Evolutionary conservation across 2,329 filamentous ascomycete species (phyloP).

Genomic region (Aureobasidium sp.): DNA sequence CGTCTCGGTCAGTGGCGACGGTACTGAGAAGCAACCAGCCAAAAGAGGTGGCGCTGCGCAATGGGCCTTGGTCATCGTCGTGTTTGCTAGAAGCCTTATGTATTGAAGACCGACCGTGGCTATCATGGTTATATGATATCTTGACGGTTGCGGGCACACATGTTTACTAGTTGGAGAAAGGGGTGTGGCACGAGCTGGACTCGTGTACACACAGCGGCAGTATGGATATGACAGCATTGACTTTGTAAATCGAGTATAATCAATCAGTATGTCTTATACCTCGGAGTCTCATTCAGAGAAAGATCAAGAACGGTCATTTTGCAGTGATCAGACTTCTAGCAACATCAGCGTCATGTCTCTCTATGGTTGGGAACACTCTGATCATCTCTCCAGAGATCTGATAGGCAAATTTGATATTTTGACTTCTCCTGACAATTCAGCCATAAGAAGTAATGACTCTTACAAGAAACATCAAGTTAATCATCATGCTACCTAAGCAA

Average conservation of each 20-base stretch:
- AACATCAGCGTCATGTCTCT: no score
- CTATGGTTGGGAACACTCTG: no score
- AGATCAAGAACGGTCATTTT: neutral
- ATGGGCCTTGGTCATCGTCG: conserved; percentile 13
- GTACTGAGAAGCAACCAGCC: neutral
- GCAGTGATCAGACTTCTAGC: neutral
- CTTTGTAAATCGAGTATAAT: neutral
- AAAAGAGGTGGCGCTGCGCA: neutral
- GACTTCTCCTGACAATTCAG: no score
- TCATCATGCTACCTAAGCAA: no score
- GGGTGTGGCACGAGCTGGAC: neutral
- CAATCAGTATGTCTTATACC: neutral
- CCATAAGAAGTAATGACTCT: no score
- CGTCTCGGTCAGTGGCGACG: neutral
- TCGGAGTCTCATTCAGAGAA: neutral
- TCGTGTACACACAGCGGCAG: neutral
- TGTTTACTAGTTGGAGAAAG: neutral
- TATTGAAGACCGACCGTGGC: conserved; percentile 4
- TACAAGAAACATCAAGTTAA: no score
- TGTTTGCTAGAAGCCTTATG: conserved; percentile 14
- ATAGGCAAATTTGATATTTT: no score
- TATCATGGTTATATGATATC: neutral
- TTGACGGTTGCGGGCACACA: neutral
- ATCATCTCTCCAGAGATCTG: no score
- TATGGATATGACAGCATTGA: neutral